phyloP scores from a whole-genome alignment of 495 filamentous ascomycete species.

The Penicillium herquei region DNA sequence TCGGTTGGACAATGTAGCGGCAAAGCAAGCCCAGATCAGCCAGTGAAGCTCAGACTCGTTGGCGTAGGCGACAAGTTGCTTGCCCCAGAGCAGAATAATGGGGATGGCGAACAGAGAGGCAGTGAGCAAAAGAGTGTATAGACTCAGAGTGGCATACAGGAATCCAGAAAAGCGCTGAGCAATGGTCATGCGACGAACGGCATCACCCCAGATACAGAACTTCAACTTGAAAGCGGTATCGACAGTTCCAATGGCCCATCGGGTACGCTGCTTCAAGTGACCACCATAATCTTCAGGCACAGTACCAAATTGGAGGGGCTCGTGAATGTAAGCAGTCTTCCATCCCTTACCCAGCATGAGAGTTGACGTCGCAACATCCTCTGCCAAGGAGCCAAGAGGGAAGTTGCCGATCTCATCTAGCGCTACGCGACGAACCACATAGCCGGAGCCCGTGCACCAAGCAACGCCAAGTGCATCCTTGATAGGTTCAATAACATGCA shows the following conservation, averaged over 20 bases:
- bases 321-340: slow-evolving; percentile 50
- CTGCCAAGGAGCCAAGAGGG: slow-evolving; percentile 47
- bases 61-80: slow-evolving; percentile 44
- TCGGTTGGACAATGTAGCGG: slow-evolving; percentile 35
- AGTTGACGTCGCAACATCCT: slow-evolving; percentile 50
- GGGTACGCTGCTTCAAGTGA: slow-evolving; percentile 52
- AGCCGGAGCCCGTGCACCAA: slow-evolving; percentile 56
- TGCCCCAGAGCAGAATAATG: slow-evolving; percentile 44
- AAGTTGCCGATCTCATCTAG: slow-evolving; percentile 52
- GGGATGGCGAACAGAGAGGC: slow-evolving; percentile 45
- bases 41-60: slow-evolving; percentile 42
- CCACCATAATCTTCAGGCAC: slow-evolving; percentile 48
- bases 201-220: slow-evolving; percentile 43
- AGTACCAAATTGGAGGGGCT: slow-evolving; percentile 51
- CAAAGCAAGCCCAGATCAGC: slow-evolving; percentile 48
- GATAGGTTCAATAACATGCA: slow-evolving; percentile 50
- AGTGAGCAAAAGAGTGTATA: slow-evolving; percentile 42
- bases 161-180: slow-evolving; percentile 43
- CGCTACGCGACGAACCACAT: slow-evolving; percentile 46
- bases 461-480: slow-evolving; percentile 48
- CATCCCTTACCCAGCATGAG: slow-evolving; percentile 50
- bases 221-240: slow-evolving; percentile 45
- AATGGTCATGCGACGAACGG: slow-evolving; percentile 31
- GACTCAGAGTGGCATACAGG: slow-evolving; percentile 42
- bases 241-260: slow-evolving; percentile 48